Conservation (phyloP, 73 alveolate species). For the Blepharisma japonicum region DNA sequence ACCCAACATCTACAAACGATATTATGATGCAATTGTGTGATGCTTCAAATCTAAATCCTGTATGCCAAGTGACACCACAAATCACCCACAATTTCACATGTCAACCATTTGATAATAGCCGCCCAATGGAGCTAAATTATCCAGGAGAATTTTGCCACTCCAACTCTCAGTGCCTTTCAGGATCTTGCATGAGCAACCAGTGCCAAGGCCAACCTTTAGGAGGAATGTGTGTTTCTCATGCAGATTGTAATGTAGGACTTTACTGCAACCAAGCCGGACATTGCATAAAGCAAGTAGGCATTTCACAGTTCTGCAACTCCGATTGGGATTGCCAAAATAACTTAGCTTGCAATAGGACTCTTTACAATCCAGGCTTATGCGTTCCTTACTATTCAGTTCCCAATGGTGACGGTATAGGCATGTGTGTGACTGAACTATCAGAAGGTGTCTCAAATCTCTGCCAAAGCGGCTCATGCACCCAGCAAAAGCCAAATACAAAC, state of each 20-base stretch:
- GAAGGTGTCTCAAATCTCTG: slow-evolving; percentile 27
- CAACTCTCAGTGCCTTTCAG: background rate
- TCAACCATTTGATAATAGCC: no score
- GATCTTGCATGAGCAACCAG: background rate
- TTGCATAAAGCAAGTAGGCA: no score
- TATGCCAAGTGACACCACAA: no score
- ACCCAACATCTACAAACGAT: no score
- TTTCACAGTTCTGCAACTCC: no score
- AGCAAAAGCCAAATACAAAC: background rate
- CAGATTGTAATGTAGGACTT: slow-evolving; percentile 16
- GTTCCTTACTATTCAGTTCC: slow-evolving; percentile 10
- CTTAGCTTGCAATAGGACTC: slow-evolving; percentile 17
- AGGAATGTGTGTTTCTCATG: background rate
- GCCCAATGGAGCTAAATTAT: background rate
- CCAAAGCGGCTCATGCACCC: slow-evolving; percentile 1
- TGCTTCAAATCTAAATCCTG: no score
- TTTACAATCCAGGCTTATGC: background rate
- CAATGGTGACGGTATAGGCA: background rate
- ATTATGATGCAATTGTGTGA: no score
- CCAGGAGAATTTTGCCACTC: background rate
- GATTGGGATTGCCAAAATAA: background rate
- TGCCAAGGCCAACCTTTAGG: slow-evolving; percentile 13
- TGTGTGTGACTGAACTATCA: background rate
- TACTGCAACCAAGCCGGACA: background rate
- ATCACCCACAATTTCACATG: no score